phyloP scores from a whole-genome alignment of 768 basidiomycete species.

The Trametes punicea region DNA sequence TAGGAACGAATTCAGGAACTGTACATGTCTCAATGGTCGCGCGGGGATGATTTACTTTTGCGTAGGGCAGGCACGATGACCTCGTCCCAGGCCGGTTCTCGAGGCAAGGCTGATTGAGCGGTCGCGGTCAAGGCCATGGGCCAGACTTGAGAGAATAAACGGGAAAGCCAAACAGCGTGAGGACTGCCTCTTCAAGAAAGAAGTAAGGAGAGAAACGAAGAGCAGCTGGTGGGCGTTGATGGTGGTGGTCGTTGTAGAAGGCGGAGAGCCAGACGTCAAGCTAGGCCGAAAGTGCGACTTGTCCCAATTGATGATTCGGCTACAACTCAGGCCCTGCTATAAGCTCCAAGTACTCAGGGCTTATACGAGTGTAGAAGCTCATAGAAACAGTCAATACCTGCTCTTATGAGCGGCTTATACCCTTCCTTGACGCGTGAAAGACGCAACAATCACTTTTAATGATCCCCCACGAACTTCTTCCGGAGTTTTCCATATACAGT shows the following conservation, averaged over 20 bases:
- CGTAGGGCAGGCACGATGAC: constrained; percentile 77
- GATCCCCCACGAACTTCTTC: too few species aligned
- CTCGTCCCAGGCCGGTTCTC: constrained; percentile 70
- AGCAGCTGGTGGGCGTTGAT: constrained; percentile 20
- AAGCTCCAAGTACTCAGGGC: background rate
- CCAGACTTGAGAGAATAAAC: constrained; percentile 13
- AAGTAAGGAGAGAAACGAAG: constrained; percentile 22
- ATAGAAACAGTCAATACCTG: too few species aligned
- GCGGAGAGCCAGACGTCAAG: constrained; percentile 11
- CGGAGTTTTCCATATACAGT: too few species aligned
- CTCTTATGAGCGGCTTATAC: too few species aligned
- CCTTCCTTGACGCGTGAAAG: too few species aligned
- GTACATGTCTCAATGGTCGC: constrained; percentile 9
- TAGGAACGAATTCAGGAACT: constrained; percentile 31
- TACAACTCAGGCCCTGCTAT: background rate
- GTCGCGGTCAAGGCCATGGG: constrained; percentile 43
- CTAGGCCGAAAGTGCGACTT: constrained; percentile 6
- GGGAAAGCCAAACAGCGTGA: constrained; percentile 17
- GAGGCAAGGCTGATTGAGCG: constrained; percentile 36
- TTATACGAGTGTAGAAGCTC: too few species aligned
- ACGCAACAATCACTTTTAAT: too few species aligned
- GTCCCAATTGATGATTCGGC: background rate
- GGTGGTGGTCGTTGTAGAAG: constrained; percentile 10
- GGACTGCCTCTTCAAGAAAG: constrained; percentile 21
- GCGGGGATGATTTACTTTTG: constrained; percentile 53